Base-by-base conservation (phyloP, 2,329 filamentous ascomycete species). In the Rachicladosporium sp. region DNA sequence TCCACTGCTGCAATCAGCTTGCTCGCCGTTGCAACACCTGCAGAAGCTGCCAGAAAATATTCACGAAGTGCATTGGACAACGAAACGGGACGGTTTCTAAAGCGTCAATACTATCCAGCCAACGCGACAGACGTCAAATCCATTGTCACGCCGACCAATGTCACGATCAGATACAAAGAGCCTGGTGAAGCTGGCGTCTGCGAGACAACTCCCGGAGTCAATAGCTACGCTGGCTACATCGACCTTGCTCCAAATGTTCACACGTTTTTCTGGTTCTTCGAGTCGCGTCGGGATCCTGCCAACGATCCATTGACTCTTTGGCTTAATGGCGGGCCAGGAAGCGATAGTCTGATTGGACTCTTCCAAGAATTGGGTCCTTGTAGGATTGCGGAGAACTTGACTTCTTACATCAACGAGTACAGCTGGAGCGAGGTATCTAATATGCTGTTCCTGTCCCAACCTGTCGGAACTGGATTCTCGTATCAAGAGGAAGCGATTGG, bases 211-310 rank as follows among this genome's bases (percentile, higher is more conserved):
- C 65, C 65, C 3, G 68, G 69, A 5, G 69, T 71, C 31, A 65
- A 67, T 35, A 67, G 63, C 2, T 72, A 70, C 46, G 59, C 62
- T 33, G 67, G 64, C 31, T 66, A 57, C 39, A 49, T 59, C 10
- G 47, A 56, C 36, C 38, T 58, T 1, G 47, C 53, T 4, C 45
- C 47, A 6, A 52, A 59, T 30, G 53, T 52, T 1, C 54, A 68
- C 37, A 61, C 60, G 1, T 79, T 76, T 54, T 80, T 79, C 54
- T 76, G 73, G 71, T 79, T 76, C 51, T 78, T 80, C 48, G 73
- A 77, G 45, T 65, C 73, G 1, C 63, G 74, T 10, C 69, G 73
- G 39, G 66, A 73, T 50, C 67, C 74, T 1, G 50, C 56, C 6
- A 70, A 70, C 49, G 73, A 73, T 1, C 75, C 74, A 0, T 57